phyloP scores from a whole-genome alignment of 768 basidiomycete genomes.

The Mrakia blollopis region DNA sequence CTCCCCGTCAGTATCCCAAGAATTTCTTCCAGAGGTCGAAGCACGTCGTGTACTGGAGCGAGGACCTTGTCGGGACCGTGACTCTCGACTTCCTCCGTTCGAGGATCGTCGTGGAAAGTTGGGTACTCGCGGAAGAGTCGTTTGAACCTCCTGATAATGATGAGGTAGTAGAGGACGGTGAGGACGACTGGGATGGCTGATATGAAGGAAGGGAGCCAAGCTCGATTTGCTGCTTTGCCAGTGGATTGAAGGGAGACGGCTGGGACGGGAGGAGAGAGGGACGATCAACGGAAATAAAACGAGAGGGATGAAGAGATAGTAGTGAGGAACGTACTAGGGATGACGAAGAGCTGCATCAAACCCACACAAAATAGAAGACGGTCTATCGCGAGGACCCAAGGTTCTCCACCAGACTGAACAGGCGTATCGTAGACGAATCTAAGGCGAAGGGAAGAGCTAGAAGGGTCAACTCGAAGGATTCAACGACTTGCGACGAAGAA shows the following conservation, averaged over 20 bases:
- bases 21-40: slow-evolving; percentile 1
- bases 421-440: not conserved
- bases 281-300: not conserved
- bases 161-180: not conserved
- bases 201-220: not conserved
- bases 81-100: slow-evolving; percentile 5
- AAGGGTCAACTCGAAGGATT: too few species aligned
- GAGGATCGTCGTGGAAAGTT: not conserved
- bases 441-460: too few species aligned
- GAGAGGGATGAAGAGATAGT: not conserved
- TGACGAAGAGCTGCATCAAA: slow-evolving; percentile 5
- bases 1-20: slow-evolving; percentile 7
- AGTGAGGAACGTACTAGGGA: slow-evolving; percentile 13
- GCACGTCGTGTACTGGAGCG: not conserved
- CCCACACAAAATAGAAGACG: slow-evolving; percentile 2
- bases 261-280: not conserved
- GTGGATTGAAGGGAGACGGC: slow-evolving; percentile 17
- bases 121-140: slow-evolving; percentile 14
- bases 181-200: not conserved
- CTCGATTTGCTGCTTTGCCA: not conserved
- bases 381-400: slow-evolving; percentile 13
- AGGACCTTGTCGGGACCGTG: slow-evolving; percentile 1
- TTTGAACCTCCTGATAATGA: not conserved
- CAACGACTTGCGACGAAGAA: too few species aligned
- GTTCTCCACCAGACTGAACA: slow-evolving; percentile 10